Evolutionary conservation across 1,139 yeast species (phyloP), one percentile per base, ranked within the genome.

Genomic region (Oligophagozyma castellii): DNA sequence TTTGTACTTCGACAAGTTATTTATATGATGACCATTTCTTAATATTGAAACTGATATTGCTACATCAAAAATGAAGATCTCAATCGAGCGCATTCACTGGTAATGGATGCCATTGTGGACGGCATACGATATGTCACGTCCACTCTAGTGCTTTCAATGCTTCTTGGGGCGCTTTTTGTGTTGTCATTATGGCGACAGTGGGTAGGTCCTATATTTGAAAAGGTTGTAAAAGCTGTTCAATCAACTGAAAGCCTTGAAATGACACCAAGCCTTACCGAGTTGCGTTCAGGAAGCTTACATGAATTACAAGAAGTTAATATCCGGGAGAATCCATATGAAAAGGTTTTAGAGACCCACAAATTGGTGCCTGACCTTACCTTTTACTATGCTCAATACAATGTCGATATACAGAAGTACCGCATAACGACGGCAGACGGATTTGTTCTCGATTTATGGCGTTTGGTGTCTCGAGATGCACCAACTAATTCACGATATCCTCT

Each of bases 341-440:
- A 45, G 21, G 32, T 39, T 10, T 25, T 44, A n/a, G 33, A 48
- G 24, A 63, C 59, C 30, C 32, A 44, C 12, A 49, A 47, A 32
- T 53, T 67, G 11, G 59, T 58, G 2, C 58, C 66, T 4, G 72
- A 72, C 39, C 55, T 84, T 32, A 53, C 66, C 18, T 83, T 79
- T 49, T 86, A 84, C 48, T 73, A 78, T 8, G 56, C 59, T 26
- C 64, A 73, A 27, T 57, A 75, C 34, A 77, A 73, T 1, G 56
- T 79, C 16, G 73, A 67, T 16, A 58, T 83, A 21, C 65, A 64
- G 31, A 73, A 67, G 34, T 70, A 68, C 46, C 63, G 61, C 14
- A 62, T 84, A 1, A 61, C 67, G 4, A 86, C 96, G 0, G 60
- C 63, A 11, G 96, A 89, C 53, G 95, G 95, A 2, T 84, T 69